Evolutionary conservation across 345 rosid genomes (phyloP).

Genomic region (Gossypium raimondii): DNA sequence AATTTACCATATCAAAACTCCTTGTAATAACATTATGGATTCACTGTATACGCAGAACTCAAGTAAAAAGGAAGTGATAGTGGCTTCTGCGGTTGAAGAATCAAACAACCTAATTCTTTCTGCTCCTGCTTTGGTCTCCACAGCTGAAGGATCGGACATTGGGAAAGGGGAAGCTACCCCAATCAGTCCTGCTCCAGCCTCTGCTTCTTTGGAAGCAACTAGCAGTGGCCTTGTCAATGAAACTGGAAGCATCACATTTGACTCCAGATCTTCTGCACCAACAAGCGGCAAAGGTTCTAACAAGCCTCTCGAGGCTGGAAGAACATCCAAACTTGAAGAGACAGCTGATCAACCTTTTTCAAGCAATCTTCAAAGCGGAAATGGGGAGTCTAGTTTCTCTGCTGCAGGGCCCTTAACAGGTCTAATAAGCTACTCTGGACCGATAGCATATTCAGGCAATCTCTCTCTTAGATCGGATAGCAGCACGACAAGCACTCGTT

Average conservation of each 20-base stretch:
- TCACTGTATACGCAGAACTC: constrained; percentile 24
- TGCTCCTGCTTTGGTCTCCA: constrained; percentile 14
- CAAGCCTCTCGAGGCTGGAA: constrained; percentile 19
- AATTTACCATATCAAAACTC: not conserved
- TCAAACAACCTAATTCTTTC: not conserved
- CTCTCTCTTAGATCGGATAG: constrained; percentile 82
- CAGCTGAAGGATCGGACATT: constrained; percentile 14
- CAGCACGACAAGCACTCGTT: constrained; percentile 88
- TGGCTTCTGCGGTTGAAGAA: constrained; percentile 18
- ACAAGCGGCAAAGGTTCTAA: constrained; percentile 12
- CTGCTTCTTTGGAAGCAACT: constrained; percentile 22
- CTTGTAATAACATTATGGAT: not conserved
- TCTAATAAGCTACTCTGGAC: constrained; percentile 61
- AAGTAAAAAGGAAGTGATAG: constrained; percentile 13
- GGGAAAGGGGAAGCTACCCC: constrained; percentile 10
- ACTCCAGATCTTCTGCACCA: constrained; percentile 26
- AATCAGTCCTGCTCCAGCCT: constrained; percentile 14
- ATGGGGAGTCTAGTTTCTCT: constrained; percentile 78
- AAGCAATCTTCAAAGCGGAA: constrained; percentile 24
- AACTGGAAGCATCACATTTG: constrained; percentile 31
- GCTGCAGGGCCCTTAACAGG: constrained; percentile 54
- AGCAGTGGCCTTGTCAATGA: constrained; percentile 17
- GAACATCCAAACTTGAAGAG: constrained; percentile 20
- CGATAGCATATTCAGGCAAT: constrained; percentile 64
- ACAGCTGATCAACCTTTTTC: constrained; percentile 23